A percentile compares a stretch with the other conserved stretches of the same genome.
phyloP scores from a whole-genome alignment of 306 rosid species.

The Lagenaria siceraria region DNA sequence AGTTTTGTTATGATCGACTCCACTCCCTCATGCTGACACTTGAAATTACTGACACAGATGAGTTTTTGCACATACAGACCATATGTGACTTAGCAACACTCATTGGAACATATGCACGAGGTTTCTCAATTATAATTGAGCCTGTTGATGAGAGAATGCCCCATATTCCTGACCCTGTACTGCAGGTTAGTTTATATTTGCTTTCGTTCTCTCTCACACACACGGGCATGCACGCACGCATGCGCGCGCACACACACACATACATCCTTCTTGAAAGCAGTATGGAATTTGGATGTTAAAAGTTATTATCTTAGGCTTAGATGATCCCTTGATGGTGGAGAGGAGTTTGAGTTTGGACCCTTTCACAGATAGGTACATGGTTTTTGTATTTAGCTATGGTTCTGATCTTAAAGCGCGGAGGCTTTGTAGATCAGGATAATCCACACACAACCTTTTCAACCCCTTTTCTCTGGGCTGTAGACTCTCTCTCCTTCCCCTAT shows the following conservation, averaged over 20 bases:
- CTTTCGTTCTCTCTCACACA: background rate
- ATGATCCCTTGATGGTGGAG: background rate
- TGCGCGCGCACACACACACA: too few species aligned
- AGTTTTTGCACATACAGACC: slow-evolving; percentile 81
- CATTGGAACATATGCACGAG: slow-evolving; percentile 83
- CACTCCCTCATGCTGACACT: slow-evolving; percentile 90
- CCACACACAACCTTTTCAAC: background rate
- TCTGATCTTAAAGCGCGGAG: background rate
- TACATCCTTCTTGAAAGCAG: background rate
- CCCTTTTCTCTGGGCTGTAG: background rate
- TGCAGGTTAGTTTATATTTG: slow-evolving; percentile 46
- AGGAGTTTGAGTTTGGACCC: background rate
- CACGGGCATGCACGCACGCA: too few species aligned
- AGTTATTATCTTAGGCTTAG: background rate
- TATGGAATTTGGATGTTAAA: background rate
- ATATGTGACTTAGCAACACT: slow-evolving; percentile 97
- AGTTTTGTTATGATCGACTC: slow-evolving; percentile 88
- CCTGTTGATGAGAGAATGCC: slow-evolving; percentile 98
- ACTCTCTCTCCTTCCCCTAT: background rate
- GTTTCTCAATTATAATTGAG: slow-evolving; percentile 84
- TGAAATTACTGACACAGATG: slow-evolving; percentile 90
- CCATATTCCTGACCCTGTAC: slow-evolving; percentile 94
- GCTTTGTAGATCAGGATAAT: background rate
- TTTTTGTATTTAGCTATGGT: background rate
- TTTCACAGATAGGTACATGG: background rate